Evolutionary conservation across 257 asterid species (phyloP).

Genomic region (Solanum tarapatanum): DNA sequence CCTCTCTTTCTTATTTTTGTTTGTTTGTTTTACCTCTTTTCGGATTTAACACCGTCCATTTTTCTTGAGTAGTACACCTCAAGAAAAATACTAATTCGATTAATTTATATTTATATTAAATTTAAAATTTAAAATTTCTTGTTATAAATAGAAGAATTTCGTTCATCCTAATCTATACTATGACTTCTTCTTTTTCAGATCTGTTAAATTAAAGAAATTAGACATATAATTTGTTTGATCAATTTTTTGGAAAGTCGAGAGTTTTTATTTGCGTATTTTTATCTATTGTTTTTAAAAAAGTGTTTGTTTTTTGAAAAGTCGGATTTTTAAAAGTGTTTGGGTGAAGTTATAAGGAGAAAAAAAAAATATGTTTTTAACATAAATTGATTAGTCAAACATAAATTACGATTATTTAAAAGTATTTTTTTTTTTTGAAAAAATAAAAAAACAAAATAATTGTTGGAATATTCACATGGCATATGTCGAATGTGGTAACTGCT

Average conservation of each 20-base stretch:
- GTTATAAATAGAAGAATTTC: neutral
- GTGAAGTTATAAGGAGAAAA: neutral
- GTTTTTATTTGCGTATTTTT: neutral
- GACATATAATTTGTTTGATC: neutral
- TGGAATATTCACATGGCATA: neutral
- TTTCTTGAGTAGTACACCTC: neutral
- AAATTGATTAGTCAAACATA: neutral
- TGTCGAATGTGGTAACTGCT: neutral
- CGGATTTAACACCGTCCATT: neutral
- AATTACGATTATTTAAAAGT: neutral
- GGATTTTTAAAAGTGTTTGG: no score
- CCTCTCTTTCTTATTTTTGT: neutral
- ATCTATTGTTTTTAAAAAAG: no score
- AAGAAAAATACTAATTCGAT: rapidly evolving
- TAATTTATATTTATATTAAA: neutral
- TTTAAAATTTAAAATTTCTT: neutral
- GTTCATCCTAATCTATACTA: neutral
- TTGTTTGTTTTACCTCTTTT: neutral
- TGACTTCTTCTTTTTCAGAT: neutral
- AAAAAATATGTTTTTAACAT: no score
- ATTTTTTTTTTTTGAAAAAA: neutral
- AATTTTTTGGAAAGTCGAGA: neutral
- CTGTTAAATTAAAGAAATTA: neutral
- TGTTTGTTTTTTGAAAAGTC: neutral
- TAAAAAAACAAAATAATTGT: neutral